Conservation (phyloP, 2,329 filamentous ascomycete species). For the Scleromitrula shiraiana region DNA sequence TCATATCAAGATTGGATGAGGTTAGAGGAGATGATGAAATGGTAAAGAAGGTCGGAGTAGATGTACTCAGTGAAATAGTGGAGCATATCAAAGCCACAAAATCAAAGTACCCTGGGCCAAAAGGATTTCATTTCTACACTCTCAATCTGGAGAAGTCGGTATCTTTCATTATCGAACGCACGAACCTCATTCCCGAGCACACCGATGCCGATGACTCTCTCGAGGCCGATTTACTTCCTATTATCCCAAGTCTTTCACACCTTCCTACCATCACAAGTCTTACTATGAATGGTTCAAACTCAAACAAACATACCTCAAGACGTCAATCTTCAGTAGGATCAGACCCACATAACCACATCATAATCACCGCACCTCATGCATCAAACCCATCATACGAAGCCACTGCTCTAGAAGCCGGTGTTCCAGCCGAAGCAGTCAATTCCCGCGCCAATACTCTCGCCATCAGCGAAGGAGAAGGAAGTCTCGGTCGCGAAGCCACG, state of each 20-base stretch:
- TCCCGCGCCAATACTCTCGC: constrained; percentile 77
- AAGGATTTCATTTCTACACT: constrained; percentile 96
- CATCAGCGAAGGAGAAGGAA: constrained; percentile 88
- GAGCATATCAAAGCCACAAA: constrained; percentile 61
- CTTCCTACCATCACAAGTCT: constrained; percentile 27
- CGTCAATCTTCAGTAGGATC: constrained; percentile 58
- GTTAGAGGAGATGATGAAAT: constrained; percentile 74
- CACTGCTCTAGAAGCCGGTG: constrained; percentile 65
- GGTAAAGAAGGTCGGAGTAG: constrained; percentile 71
- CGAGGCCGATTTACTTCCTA: constrained; percentile 35
- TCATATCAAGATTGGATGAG: constrained; percentile 62
- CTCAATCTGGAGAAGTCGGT: constrained; percentile 95
- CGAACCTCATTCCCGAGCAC: constrained; percentile 63
- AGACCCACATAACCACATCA: constrained; percentile 79
- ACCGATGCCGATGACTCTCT: constrained; percentile 40
- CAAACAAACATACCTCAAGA: constrained; percentile 11
- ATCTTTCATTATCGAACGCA: constrained; percentile 82
- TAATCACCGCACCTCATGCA: constrained; percentile 58
- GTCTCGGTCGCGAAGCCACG: constrained; percentile 84
- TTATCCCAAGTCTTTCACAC: constrained; percentile 15
- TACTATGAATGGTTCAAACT: constrained; percentile 3
- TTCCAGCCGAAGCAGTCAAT: constrained; percentile 67
- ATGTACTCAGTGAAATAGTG: constrained; percentile 78
- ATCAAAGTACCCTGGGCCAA: constrained; percentile 48
- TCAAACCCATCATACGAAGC: constrained; percentile 61